These are phyloP conservation scores for Termitomyces sp. DNA, from an alignment of 768 basidiomycete species.

Conservation along the genomic window DNA sequence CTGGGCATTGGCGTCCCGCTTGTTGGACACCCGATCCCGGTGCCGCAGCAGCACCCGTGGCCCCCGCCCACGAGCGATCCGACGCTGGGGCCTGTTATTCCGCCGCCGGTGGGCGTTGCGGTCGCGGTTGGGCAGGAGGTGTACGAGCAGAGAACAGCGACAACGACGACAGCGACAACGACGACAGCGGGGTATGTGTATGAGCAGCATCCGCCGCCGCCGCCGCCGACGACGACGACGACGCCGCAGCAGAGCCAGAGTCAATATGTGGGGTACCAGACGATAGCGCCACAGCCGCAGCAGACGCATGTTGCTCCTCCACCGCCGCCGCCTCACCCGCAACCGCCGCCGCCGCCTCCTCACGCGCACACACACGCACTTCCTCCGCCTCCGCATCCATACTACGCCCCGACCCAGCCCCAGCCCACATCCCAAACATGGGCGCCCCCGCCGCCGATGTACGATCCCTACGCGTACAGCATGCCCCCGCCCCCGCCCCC, in stretches of 20 bases:
- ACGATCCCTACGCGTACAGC: conserved; percentile 13
- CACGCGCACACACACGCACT: not conserved
- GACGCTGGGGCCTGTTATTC: conserved; percentile 25
- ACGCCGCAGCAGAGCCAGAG: not conserved
- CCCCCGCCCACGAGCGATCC: conserved; percentile 32
- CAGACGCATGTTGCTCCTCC: not conserved
- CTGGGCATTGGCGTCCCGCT: conserved; percentile 17
- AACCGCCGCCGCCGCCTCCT: not conserved
- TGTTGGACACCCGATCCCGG: conserved; percentile 7
- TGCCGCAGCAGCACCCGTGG: conserved; percentile 25
- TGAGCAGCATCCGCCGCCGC: not conserved
- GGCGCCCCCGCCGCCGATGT: conserved; percentile 8
- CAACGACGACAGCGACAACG: too few relatives aligned
- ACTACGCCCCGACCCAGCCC: too few relatives aligned
- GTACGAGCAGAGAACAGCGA: conserved; percentile 16
- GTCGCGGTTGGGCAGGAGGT: not conserved
- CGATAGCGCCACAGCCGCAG: not conserved
- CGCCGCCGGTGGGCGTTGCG: conserved; percentile 12
- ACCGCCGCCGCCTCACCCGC: not conserved
- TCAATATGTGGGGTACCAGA: not conserved
- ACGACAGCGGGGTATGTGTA: not conserved
- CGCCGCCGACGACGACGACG: too few relatives aligned
- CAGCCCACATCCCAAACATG: conserved; percentile 10
- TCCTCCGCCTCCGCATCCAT: not conserved
- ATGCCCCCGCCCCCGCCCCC: conserved; percentile 2